Evolutionary conservation across 2,329 filamentous ascomycete genomes (phyloP).

Genomic region (Phoma sp.): DNA sequence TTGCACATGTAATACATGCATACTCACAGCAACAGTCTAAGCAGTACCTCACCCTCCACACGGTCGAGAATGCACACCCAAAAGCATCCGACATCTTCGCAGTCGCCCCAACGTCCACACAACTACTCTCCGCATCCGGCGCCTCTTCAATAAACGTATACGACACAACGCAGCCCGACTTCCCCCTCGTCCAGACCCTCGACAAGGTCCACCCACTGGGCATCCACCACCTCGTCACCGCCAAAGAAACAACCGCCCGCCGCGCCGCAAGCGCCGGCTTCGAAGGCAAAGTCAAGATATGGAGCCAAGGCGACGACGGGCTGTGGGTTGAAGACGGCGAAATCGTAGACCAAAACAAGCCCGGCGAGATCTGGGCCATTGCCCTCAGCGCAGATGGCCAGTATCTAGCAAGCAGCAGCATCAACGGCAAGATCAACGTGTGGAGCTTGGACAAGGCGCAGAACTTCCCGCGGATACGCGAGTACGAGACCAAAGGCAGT

Average conservation of each 20-base stretch:
- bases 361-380: constrained; percentile 85
- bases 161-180: constrained; percentile 73
- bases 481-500: constrained; percentile 91
- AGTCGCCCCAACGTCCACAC: constrained; percentile 75
- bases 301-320: constrained; percentile 65
- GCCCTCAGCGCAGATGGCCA: constrained; percentile 83
- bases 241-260: constrained; percentile 66
- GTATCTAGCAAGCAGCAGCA: constrained; percentile 85
- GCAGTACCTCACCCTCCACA: constrained; percentile 95
- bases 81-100: constrained; percentile 78
- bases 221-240: constrained; percentile 85
- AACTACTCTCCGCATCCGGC: constrained; percentile 84
- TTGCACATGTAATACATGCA: neutral
- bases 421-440: constrained; percentile 87
- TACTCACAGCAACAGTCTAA: constrained; percentile 72
- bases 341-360: constrained; percentile 61
- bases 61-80: constrained; percentile 84
- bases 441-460: constrained; percentile 71
- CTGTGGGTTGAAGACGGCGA: constrained; percentile 61
- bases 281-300: constrained; percentile 85
- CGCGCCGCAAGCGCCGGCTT: constrained; percentile 87
- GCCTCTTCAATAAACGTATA: constrained; percentile 83
- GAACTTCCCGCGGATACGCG: constrained; percentile 70
- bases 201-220: constrained; percentile 83
- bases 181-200: constrained; percentile 81